Conservation (phyloP, 176 grass and related monocot genomes). For the Oryza nivara region DNA sequence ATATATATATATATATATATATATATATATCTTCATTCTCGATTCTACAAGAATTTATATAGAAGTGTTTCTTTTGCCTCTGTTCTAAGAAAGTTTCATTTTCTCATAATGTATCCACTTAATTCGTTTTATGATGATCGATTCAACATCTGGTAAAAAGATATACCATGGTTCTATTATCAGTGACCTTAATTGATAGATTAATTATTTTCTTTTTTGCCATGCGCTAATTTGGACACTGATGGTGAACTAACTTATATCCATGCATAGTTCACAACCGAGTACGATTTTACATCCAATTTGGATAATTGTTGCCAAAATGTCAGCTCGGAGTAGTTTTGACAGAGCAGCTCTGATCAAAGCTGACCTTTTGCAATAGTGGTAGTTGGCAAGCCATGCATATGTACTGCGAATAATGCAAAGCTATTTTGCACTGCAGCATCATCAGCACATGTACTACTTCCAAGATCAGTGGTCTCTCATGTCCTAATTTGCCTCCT, state of each 20-base stretch:
- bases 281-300: background rate
- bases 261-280: background rate
- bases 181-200: too few relatives aligned
- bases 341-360: slow-evolving; percentile 1
- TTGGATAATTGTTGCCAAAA: background rate
- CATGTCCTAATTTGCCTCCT: background rate
- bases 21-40: too few relatives aligned
- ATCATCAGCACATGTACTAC: background rate
- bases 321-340: background rate
- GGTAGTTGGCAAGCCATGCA: slow-evolving; percentile 13
- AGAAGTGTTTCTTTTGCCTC: too few relatives aligned
- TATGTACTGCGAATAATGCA: background rate
- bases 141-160: too few relatives aligned
- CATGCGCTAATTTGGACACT: background rate
- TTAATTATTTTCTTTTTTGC: too few relatives aligned
- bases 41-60: too few relatives aligned
- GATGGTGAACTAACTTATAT: background rate
- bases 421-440: slow-evolving; percentile 1
- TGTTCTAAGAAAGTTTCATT: too few relatives aligned
- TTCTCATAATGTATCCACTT: too few relatives aligned
- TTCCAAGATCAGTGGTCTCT: background rate
- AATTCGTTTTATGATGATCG: too few relatives aligned
- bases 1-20: too few relatives aligned
- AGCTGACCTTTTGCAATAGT: slow-evolving; percentile 26
- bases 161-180: too few relatives aligned